phyloP scores from a whole-genome alignment of 768 basidiomycete species.

The Pulveroboletus sp. region DNA sequence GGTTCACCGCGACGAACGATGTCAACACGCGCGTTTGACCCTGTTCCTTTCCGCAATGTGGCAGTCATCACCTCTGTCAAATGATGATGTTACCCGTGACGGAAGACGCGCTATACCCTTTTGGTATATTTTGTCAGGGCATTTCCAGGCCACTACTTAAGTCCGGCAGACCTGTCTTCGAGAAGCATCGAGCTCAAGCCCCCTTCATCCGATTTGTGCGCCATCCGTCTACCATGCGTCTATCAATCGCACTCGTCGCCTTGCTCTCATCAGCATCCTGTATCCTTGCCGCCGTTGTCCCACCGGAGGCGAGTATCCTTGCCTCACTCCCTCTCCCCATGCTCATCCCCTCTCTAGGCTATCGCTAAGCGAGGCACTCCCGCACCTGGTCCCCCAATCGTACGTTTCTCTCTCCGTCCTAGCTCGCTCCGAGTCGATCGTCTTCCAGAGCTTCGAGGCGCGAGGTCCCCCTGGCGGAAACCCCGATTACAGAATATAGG shows the following conservation, averaged over 20 bases:
- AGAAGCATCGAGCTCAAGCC: too few species aligned
- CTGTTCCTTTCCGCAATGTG: not conserved
- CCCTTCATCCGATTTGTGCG: not conserved
- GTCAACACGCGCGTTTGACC: not conserved
- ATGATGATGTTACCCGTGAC: slow-evolving; percentile 6
- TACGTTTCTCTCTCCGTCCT: too few species aligned
- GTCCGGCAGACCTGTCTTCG: too few species aligned
- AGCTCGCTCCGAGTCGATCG: too few species aligned
- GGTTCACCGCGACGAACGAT: too few species aligned
- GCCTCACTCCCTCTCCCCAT: not conserved
- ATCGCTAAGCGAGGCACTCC: not conserved
- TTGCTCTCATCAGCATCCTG: slow-evolving; percentile 13
- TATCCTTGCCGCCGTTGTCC: slow-evolving; percentile 12
- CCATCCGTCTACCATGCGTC: slow-evolving; percentile 13
- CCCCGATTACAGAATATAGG: too few species aligned
- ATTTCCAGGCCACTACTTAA: too few species aligned
- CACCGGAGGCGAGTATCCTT: slow-evolving; percentile 9
- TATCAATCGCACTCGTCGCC: slow-evolving; percentile 1
- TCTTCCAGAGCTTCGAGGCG: too few species aligned
- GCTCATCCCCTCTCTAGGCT: not conserved
- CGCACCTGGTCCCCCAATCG: too few species aligned
- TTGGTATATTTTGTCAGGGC: slow-evolving; percentile 5
- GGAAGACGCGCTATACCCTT: slow-evolving; percentile 14
- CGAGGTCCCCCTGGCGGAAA: not conserved
- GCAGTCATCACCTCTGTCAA: slow-evolving; percentile 2